phyloP scores from a whole-genome alignment of 345 rosid species.

The Hibiscus syriacus region DNA sequence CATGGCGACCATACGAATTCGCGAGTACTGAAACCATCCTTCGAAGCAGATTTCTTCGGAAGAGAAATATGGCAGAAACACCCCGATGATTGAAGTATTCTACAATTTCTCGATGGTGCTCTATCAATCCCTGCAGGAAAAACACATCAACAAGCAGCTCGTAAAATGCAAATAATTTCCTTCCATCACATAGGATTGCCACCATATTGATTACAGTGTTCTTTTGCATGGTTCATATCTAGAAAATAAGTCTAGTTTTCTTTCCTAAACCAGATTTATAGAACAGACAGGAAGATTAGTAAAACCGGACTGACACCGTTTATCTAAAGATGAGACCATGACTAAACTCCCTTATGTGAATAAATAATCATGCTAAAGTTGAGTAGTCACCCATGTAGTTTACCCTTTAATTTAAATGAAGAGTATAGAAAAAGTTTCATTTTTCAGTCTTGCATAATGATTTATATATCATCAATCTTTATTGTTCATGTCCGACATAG shows the following conservation, averaged over 20 bases:
- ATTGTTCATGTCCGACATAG: no score
- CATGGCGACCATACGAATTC: slow-evolving; percentile 74
- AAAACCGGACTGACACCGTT: neutral
- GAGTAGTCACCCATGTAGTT: no score
- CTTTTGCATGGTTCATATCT: neutral
- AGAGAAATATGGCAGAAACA: no score
- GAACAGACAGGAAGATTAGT: neutral
- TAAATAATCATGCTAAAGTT: no score
- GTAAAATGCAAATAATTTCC: neutral
- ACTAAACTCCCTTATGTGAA: no score
- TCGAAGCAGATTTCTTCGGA: slow-evolving; percentile 15
- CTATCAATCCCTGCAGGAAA: slow-evolving; percentile 62
- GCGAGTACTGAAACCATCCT: slow-evolving; percentile 85
- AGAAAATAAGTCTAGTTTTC: neutral
- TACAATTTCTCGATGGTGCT: slow-evolving; percentile 52
- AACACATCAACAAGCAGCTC: neutral
- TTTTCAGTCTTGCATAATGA: no score
- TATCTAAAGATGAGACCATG: neutral
- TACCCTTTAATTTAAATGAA: no score
- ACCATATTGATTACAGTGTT: neutral
- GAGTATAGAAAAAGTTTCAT: no score
- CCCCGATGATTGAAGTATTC: slow-evolving; percentile 57
- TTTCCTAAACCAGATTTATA: neutral
- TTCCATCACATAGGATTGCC: neutral
- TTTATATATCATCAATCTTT: no score